phyloP scores from a whole-genome alignment of 176 grass and related monocot genomes.

The Tillandsia leiboldiana region DNA sequence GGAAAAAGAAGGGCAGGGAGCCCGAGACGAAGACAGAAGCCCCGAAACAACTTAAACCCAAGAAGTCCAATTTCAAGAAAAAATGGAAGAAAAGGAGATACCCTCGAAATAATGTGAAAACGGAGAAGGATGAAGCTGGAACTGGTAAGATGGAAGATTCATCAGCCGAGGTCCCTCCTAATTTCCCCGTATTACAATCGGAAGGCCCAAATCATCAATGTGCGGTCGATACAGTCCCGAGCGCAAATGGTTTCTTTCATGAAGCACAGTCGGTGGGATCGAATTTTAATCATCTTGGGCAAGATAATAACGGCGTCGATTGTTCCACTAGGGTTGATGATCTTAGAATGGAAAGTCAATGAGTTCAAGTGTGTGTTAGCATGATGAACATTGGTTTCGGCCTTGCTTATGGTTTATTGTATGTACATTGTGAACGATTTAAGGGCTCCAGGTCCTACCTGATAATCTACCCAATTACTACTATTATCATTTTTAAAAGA shows the following conservation, averaged over 20 bases:
- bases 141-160: conserved; percentile 2
- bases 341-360: neutral
- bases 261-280: neutral
- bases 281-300: neutral
- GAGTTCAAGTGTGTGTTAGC: too few relatives aligned
- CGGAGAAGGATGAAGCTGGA: conserved; percentile 28
- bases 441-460: too few relatives aligned
- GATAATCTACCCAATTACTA: too few relatives aligned
- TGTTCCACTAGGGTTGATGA: neutral
- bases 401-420: too few relatives aligned
- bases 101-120: conserved; percentile 21
- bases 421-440: too few relatives aligned
- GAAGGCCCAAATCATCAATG: neutral
- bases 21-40: conserved; percentile 29
- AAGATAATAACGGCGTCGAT: neutral
- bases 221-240: neutral
- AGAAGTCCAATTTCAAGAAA: conserved; percentile 51
- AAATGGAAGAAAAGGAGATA: conserved; percentile 64
- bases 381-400: too few relatives aligned
- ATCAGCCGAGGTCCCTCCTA: neutral
- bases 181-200: neutral
- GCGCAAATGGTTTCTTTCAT: neutral
- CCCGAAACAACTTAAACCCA: conserved; percentile 50
- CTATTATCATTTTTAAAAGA: too few relatives aligned
- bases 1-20: conserved; percentile 47